Evolutionary conservation across 805 yeast genomes (phyloP), one percentile per base, ranked within the genome.

Genomic region (Saccharomycopsis sp.): DNA sequence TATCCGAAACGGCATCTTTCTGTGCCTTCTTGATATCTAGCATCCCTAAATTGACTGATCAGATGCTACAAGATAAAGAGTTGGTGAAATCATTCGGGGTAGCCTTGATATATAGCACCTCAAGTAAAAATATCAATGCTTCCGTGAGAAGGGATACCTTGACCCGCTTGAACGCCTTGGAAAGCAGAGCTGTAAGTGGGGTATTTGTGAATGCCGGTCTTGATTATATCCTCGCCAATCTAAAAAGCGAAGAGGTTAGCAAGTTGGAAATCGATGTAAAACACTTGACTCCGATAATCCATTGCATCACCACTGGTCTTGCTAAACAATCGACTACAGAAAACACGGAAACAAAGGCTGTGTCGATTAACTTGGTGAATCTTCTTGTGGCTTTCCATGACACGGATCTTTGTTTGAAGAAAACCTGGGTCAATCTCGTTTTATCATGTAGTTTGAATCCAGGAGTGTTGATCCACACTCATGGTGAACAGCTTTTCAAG

Each of bases 391-490:
- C 78, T 3, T 64, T 78, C 17, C 87, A 85, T 64, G 76, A 75
- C 59, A 54, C 65, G 1, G 56, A 64, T 1, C 67, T 81, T n/a
- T 44, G 35, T 20, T 58, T 69, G 62, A 72, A 75, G 68, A 72
- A 79, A 60, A 85, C 86, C 1, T 93, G 98, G 98, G 86, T 90
- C 38, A 87, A 87, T 0, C 70, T 90, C 49, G 84, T 84, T 42
- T 80, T 85, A 65, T 74, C 80, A 52, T 78, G 87, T 5, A 67
- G 71, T 1, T 65, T 78, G 34, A 96, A 92, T 67, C 89, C 97
- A 1, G 87, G 87, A 15, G 63, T 65, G 1, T 68, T 89, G 35
- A 80, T 86, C 1, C 58, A 66, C 59, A 61, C 67, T 25, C 56
- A 68, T 68, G 65, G 69, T 58, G 52, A 61, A 2, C 42, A 56